Conservation (phyloP, 257 asterid genomes). For the Solanum verrucosum region DNA sequence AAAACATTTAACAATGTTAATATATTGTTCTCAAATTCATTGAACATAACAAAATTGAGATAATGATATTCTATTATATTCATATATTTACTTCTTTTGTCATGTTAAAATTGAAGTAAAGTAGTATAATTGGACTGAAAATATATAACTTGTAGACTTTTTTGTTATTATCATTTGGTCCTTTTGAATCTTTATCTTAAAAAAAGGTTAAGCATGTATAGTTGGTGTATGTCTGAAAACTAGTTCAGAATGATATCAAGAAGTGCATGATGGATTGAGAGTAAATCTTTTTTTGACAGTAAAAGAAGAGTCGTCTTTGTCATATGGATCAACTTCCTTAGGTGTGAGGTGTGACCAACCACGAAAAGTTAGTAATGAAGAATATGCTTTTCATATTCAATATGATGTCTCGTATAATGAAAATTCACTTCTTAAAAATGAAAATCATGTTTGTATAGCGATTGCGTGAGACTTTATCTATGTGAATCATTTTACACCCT, state of each 20-base stretch:
- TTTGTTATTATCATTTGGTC: neutral
- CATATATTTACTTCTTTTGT: neutral
- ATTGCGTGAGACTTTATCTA: neutral
- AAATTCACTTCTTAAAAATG: neutral
- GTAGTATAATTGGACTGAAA: neutral
- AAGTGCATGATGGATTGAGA: neutral
- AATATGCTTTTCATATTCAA: neutral
- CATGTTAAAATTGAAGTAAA: neutral
- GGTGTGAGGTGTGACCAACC: neutral
- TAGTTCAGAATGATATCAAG: neutral
- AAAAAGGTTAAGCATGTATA: neutral
- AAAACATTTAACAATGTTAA: neutral
- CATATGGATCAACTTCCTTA: neutral
- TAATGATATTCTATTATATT: neutral
- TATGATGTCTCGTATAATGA: accelerated
- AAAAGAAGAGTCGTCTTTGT: neutral
- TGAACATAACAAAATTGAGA: neutral
- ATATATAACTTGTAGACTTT: neutral
- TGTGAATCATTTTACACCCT: neutral
- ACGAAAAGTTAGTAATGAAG: neutral
- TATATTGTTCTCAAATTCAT: neutral
- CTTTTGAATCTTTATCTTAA: neutral
- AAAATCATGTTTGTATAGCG: neutral
- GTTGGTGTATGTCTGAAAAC: neutral
- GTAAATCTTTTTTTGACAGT: neutral